Conservation (phyloP, 305 asterid species). For the Fraxinus dipetala region DNA sequence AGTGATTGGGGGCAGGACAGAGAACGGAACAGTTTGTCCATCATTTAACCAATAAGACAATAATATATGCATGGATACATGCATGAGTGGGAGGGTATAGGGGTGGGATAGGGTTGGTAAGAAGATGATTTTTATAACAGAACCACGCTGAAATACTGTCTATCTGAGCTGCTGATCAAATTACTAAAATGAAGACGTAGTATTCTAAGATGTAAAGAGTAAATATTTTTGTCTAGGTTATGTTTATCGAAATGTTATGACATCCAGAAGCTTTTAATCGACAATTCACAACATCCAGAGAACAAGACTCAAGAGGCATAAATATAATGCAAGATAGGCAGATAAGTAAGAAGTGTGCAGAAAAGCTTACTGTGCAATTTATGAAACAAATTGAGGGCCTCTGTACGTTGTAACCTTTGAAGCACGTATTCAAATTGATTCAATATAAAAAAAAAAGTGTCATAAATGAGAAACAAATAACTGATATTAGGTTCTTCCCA, state of each 20-base stretch:
- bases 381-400: background rate
- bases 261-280: background rate
- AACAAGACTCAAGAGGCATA: constrained; percentile 1
- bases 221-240: background rate
- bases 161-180: background rate
- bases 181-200: background rate
- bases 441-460: background rate
- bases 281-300: background rate
- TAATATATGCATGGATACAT: background rate
- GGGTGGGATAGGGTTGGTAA: background rate
- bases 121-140: background rate
- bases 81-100: background rate
- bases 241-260: constrained; percentile 14
- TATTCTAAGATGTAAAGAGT: background rate
- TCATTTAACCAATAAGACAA: background rate
- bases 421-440: background rate
- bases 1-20: background rate
- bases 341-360: background rate
- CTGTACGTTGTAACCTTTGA: background rate
- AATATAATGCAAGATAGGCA: background rate
- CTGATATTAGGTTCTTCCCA: background rate
- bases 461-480: background rate
- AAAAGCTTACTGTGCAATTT: background rate
- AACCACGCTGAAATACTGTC: constrained; percentile 1
- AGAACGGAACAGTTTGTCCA: background rate